phyloP scores from a whole-genome alignment of 306 rosid genomes.

The Cercis canadensis region DNA sequence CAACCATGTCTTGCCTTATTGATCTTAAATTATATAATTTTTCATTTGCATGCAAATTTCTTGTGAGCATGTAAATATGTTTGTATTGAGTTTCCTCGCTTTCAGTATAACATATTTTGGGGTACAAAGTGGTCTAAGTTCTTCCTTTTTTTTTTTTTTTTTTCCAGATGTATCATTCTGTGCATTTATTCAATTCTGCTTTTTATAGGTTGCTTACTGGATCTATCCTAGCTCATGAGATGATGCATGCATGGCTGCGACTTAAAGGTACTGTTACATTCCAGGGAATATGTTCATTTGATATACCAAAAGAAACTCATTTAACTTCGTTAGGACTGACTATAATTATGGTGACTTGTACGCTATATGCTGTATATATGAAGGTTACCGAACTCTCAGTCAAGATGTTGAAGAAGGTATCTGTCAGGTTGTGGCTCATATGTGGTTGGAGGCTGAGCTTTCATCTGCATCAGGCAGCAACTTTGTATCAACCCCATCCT shows the following conservation, averaged over 20 bases:
- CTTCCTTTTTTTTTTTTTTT: no score
- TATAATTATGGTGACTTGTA: slow-evolving; percentile 3
- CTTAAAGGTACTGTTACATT: slow-evolving; percentile 64
- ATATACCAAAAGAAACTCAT: not conserved
- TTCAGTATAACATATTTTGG: not conserved
- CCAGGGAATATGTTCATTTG: not conserved
- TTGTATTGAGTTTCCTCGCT: no score
- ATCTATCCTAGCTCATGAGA: slow-evolving; percentile 94
- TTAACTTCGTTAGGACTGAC: not conserved
- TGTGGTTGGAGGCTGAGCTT: slow-evolving; percentile 90
- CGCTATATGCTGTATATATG: slow-evolving; percentile 32
- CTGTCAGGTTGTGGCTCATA: slow-evolving; percentile 96
- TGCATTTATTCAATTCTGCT: not conserved
- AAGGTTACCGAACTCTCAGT: slow-evolving; percentile 88
- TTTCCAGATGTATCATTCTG: not conserved
- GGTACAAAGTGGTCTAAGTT: no score
- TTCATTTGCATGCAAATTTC: not conserved
- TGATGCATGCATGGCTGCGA: slow-evolving; percentile 99
- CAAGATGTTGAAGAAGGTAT: slow-evolving; percentile 99
- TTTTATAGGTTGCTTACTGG: slow-evolving; percentile 84
- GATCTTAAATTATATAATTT: not conserved
- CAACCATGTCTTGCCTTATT: no score
- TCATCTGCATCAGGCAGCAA: slow-evolving; percentile 60
- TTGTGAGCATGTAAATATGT: not conserved
- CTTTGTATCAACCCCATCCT: slow-evolving; percentile 63